Percentiles rank a stretch among this genome's conserved stretches.
These are phyloP conservation scores for Lecanicillium sp. DNA, from an alignment of 2,329 filamentous ascomycete species.

Conservation along the genomic window DNA sequence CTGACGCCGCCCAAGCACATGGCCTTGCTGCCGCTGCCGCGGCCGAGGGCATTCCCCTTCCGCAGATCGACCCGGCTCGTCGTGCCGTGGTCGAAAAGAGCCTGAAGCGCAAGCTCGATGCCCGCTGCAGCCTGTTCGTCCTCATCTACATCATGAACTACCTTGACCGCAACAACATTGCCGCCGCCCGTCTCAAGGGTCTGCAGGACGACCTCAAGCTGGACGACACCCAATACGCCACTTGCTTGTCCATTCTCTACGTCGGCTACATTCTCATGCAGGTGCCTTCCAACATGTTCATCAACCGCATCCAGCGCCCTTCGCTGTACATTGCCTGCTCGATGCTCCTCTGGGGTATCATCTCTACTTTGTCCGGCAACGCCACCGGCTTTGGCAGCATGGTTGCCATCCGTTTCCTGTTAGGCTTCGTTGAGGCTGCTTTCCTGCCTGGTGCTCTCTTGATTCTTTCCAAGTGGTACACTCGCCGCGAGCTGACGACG, in stretches of 20 bases:
- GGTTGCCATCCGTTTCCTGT: slow-evolving; percentile 48
- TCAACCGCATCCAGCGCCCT: slow-evolving; percentile 45
- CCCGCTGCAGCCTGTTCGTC: slow-evolving; percentile 59
- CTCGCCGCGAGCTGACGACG: slow-evolving; percentile 46
- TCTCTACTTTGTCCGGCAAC: slow-evolving; percentile 49
- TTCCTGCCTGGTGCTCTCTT: slow-evolving; percentile 57
- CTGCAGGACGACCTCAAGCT: slow-evolving; percentile 54
- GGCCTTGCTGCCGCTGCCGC: slow-evolving; percentile 2
- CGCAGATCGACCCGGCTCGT: slow-evolving; percentile 34
- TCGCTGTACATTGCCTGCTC: slow-evolving; percentile 42
- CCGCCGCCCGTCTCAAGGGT: slow-evolving; percentile 56
- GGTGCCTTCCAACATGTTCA: slow-evolving; percentile 49
- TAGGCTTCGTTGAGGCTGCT: slow-evolving; percentile 56
- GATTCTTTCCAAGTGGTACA: slow-evolving; percentile 61
- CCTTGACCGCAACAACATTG: slow-evolving; percentile 61
- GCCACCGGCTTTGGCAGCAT: slow-evolving; percentile 45
- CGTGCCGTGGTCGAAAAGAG: slow-evolving; percentile 52
- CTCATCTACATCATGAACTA: slow-evolving; percentile 73
- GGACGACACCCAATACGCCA: slow-evolving; percentile 52
- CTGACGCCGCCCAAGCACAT: neutral
- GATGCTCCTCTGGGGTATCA: slow-evolving; percentile 53
- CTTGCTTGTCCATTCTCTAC: slow-evolving; percentile 57
- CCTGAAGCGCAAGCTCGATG: slow-evolving; percentile 64
- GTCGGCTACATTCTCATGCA: slow-evolving; percentile 61
- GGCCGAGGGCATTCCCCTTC: slow-evolving; percentile 3